Evolutionary conservation across 208 protist genomes (phyloP), one percentile per base, ranked within the genome.

Genomic region (Balamuthia mandrillaris): DNA sequence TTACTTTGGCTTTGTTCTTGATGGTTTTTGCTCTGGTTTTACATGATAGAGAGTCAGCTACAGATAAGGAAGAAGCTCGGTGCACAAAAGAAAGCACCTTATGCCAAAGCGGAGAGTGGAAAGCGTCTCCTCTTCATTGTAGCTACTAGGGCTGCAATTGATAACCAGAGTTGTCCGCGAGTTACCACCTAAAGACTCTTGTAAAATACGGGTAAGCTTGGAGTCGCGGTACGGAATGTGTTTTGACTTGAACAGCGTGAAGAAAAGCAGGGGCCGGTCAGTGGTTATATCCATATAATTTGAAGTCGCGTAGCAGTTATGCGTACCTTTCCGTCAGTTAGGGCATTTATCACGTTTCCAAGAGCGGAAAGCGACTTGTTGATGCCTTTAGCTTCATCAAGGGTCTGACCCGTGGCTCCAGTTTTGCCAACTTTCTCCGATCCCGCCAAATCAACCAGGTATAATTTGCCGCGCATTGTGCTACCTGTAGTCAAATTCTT

Each of bases 171-270:
- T 87, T 2, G 94, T 96, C 51, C 88, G 84, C 10, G 91, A 81
- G 56, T 96, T 96, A 65, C 94, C 94, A 61, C 94, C 94, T 0
- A 97, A 87, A n/a, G 89, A 95, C 35, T 96, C 92, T 81, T 91
- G 88, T 2, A 94, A 61, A 3, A 95, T 49, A 37, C 89, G 83
- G 3, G 87, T 91, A 3, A 94, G 81, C 79, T 94, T 94, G 12
- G 86, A 90, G 83, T 94, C 90, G 31, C 91, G 63, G 54, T 91
- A 92, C 7, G 90, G 88, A 37, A 92, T 82, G 74, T 91, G 90
- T 5, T 41, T 56, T n/a, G 49, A 56, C 49, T 56, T 27, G 18
- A 56, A 56, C n/a, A n/a, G 21, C 18, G 49, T 56, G 21, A 56
- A 56, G 18, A 27, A 27, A 18, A 56, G 49, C n/a, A 27, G 18